phyloP scores from a whole-genome alignment of 768 basidiomycete genomes.

The Candolleomyces eurysporus region DNA sequence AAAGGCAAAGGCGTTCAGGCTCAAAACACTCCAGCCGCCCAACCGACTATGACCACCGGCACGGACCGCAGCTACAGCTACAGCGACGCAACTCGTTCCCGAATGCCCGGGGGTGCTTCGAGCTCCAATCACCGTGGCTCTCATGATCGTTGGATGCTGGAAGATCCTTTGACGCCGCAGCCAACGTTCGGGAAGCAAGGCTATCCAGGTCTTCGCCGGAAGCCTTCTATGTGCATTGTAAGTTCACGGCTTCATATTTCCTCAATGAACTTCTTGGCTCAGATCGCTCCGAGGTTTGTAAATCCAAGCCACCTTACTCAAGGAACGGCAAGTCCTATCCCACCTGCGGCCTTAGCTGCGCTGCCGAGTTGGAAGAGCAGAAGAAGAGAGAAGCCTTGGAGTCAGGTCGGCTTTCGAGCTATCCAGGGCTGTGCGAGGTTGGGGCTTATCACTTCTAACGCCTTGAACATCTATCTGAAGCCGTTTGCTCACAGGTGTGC shows the following conservation, averaged over 20 bases:
- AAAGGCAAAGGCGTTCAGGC: not conserved
- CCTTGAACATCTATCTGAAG: not conserved
- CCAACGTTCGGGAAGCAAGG: no score
- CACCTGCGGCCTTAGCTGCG: slow-evolving; percentile 25
- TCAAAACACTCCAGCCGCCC: not conserved
- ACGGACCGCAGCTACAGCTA: not conserved
- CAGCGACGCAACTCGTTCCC: no score
- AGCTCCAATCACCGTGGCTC: not conserved
- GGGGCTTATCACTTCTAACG: not conserved
- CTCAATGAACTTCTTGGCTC: not conserved
- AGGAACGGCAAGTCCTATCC: slow-evolving; percentile 19
- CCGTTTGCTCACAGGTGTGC: not conserved
- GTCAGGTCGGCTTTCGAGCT: not conserved
- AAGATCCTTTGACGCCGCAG: no score
- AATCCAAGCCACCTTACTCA: slow-evolving; percentile 15
- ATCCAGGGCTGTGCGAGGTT: not conserved
- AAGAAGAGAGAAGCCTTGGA: not conserved
- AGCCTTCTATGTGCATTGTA: not conserved
- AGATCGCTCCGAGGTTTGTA: slow-evolving; percentile 17
- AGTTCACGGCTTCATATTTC: not conserved
- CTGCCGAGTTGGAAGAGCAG: slow-evolving; percentile 6
- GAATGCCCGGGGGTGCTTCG: no score
- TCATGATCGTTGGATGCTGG: no score
- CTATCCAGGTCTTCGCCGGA: not conserved
- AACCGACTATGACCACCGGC: not conserved